Conservation (phyloP, 2,329 filamentous ascomycete species). For the Clathrospora elynae region DNA sequence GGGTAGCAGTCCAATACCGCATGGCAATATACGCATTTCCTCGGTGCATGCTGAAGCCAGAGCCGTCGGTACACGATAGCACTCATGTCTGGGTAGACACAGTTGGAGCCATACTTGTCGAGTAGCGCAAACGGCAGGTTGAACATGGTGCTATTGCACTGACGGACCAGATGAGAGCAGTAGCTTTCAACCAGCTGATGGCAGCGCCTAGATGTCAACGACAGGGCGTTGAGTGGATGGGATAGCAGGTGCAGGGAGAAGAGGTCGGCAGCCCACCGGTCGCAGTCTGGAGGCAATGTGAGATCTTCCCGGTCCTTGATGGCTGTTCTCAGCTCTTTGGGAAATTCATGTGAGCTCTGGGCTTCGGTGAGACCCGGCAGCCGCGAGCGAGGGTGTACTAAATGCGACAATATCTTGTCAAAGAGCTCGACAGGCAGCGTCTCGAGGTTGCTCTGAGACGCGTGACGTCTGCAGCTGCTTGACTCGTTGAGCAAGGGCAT, state of each 20-base stretch:
- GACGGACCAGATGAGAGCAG: slow-evolving; percentile 33
- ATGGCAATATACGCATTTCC: slow-evolving; percentile 37
- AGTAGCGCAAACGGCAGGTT: slow-evolving; percentile 35
- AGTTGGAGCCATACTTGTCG: slow-evolving; percentile 23
- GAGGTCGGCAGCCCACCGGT: slow-evolving; percentile 37
- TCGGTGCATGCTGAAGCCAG: slow-evolving; percentile 39
- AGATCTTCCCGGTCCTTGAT: slow-evolving; percentile 32
- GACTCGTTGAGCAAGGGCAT: neutral
- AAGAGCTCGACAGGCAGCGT: slow-evolving; percentile 36
- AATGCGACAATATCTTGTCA: slow-evolving; percentile 36
- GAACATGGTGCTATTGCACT: slow-evolving; percentile 32
- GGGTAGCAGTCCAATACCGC: slow-evolving; percentile 33
- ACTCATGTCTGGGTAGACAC: slow-evolving; percentile 35
- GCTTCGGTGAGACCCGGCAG: slow-evolving; percentile 38
- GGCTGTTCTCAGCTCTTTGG: slow-evolving; percentile 17
- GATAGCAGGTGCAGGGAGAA: slow-evolving; percentile 29
- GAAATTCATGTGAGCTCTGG: slow-evolving; percentile 31
- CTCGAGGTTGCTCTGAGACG: slow-evolving; percentile 26
- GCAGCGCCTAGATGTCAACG: slow-evolving; percentile 31
- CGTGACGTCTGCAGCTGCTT: neutral
- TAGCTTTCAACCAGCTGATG: slow-evolving; percentile 32
- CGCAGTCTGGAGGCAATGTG: slow-evolving; percentile 27
- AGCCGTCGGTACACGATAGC: slow-evolving; percentile 37
- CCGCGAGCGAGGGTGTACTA: slow-evolving; percentile 35
- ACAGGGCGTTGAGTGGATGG: slow-evolving; percentile 38